Percentiles rank a stretch among this genome's conserved stretches.
Conservation (phyloP, 768 basidiomycete genomes). For the Naganishia friedmannii region DNA sequence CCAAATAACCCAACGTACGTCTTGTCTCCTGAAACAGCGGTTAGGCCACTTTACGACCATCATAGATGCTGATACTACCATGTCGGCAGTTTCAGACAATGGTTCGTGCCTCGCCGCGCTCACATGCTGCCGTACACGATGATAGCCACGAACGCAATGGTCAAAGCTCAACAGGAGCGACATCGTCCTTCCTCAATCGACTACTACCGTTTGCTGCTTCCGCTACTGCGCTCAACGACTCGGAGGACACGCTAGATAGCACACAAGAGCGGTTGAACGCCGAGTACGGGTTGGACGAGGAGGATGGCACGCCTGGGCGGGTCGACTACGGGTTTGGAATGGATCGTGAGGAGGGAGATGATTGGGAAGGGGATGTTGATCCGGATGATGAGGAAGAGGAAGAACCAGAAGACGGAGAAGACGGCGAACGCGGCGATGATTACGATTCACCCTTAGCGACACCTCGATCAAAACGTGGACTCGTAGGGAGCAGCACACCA, state of each 20-base stretch:
- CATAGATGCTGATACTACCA: neutral
- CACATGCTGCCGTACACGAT: neutral
- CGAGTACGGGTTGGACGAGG: conserved; percentile 21
- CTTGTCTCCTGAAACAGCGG: too few species aligned
- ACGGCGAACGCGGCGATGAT: conserved; percentile 27
- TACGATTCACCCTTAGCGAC: conserved; percentile 26
- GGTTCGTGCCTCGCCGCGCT: neutral
- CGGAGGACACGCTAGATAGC: neutral
- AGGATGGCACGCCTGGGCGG: neutral
- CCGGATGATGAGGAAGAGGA: conserved; percentile 22
- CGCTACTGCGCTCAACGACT: neutral
- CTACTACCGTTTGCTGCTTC: neutral
- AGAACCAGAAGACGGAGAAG: conserved; percentile 28
- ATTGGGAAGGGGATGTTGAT: conserved; percentile 16
- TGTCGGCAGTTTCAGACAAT: neutral
- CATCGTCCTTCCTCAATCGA: neutral
- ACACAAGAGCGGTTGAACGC: conserved; percentile 9
- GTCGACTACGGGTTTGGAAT: conserved; percentile 17
- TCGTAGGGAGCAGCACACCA: conserved; percentile 23
- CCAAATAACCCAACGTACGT: too few species aligned
- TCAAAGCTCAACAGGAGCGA: neutral
- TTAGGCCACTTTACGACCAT: too few species aligned
- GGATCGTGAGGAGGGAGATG: conserved; percentile 3
- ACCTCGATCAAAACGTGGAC: conserved; percentile 16
- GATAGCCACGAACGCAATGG: neutral